Conservation (phyloP, 176 grass and related monocot species). For the Musa acuminata region DNA sequence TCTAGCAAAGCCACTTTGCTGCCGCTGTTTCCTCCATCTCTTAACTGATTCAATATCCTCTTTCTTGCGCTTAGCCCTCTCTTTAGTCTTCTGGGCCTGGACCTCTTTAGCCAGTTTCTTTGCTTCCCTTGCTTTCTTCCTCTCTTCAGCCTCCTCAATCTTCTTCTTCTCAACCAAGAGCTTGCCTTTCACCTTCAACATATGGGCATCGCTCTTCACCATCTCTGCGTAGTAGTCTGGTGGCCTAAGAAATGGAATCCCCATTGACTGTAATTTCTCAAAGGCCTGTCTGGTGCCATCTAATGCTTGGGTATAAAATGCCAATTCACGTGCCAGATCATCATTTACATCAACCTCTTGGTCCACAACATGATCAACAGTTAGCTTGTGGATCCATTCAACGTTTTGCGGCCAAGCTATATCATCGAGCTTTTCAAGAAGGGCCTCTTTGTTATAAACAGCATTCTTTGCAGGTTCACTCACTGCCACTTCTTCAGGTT, state of each 20-base stretch:
- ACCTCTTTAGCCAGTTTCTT: slow-evolving; percentile 79
- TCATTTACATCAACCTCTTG: slow-evolving; percentile 78
- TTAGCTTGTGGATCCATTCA: slow-evolving; percentile 82
- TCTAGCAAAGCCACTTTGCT: slow-evolving; percentile 58
- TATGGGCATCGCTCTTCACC: slow-evolving; percentile 86
- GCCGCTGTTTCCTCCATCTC: slow-evolving; percentile 96
- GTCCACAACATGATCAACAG: slow-evolving; percentile 43
- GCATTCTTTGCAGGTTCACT: slow-evolving; percentile 49
- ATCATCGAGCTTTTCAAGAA: slow-evolving; percentile 77
- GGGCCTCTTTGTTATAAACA: slow-evolving; percentile 57
- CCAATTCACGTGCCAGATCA: slow-evolving; percentile 73
- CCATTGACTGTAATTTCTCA: slow-evolving; percentile 55
- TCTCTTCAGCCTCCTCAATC: slow-evolving; percentile 84
- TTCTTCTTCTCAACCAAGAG: slow-evolving; percentile 74
- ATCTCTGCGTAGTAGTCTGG: slow-evolving; percentile 90
- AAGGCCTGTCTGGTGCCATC: slow-evolving; percentile 60
- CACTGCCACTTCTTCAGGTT: slow-evolving; percentile 35
- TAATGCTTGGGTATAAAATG: slow-evolving; percentile 82
- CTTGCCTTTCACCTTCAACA: slow-evolving; percentile 84
- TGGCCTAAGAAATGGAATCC: slow-evolving; percentile 67
- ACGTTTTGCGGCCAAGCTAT: slow-evolving; percentile 67
- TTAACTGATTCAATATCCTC: slow-evolving; percentile 91
- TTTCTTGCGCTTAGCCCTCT: slow-evolving; percentile 82
- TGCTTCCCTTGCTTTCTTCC: slow-evolving; percentile 71
- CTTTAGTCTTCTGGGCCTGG: slow-evolving; percentile 60